These are phyloP conservation scores for Paramyrothecium roridum DNA, from an alignment of 2,329 filamentous ascomycete genomes.

Conservation along the genomic window DNA sequence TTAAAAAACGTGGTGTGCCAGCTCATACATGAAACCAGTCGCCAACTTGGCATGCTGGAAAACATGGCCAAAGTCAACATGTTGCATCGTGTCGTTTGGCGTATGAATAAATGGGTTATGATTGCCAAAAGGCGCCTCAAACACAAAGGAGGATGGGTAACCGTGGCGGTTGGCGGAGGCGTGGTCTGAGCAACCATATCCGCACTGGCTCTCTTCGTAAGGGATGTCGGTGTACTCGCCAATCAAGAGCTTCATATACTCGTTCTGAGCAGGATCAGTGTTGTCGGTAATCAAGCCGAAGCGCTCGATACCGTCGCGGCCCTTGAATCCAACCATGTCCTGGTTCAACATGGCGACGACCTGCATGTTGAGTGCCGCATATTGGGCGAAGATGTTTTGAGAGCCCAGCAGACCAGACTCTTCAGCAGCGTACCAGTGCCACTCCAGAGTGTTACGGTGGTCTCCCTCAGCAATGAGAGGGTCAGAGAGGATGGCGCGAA, in stretches of 20 bases:
- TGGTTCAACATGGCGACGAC: constrained; percentile 52
- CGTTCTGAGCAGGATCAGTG: constrained; percentile 72
- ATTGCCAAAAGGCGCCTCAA: constrained; percentile 57
- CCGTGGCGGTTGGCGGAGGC: constrained; percentile 63
- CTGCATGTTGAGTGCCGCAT: constrained; percentile 29
- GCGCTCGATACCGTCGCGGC: constrained; percentile 70
- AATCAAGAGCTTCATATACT: constrained; percentile 82
- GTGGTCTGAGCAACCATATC: constrained; percentile 72
- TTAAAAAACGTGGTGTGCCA: constrained; percentile 13
- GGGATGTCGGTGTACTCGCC: constrained; percentile 77
- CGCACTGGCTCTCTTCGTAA: constrained; percentile 75
- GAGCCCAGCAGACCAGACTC: constrained; percentile 48
- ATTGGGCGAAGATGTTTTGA: constrained; percentile 36
- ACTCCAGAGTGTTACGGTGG: constrained; percentile 47
- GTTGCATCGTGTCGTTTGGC: constrained; percentile 67
- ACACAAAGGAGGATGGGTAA: constrained; percentile 62
- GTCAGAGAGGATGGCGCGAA: constrained; percentile 34
- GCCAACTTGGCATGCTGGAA: constrained; percentile 57
- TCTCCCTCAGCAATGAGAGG: constrained; percentile 27
- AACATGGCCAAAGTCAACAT: constrained; percentile 65
- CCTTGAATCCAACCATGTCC: constrained; percentile 87
- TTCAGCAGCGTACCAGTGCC: constrained; percentile 49
- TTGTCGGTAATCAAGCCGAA: constrained; percentile 87
- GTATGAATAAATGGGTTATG: constrained; percentile 70
- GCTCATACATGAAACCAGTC: constrained; percentile 43